Evolutionary conservation across 192 early-diverging fungal species (phyloP), one percentile per base, ranked within the genome.

Genomic region (Coemansia sp.): DNA sequence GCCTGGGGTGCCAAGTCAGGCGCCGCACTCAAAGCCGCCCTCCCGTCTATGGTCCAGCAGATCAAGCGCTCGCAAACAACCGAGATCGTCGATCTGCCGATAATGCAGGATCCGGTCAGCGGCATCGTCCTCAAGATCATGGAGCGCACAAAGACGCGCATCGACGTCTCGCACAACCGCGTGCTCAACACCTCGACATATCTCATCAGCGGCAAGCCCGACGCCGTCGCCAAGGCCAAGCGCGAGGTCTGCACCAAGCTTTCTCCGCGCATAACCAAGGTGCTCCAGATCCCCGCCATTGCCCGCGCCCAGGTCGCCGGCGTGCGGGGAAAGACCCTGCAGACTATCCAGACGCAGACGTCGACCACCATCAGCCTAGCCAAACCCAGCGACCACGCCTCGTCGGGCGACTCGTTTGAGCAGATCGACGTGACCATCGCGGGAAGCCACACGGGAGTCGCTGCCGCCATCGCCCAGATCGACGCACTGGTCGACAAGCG

Each of bases 271-370:
- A 80, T 89, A 43, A 77, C 57, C 14, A 66, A 80, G 45, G 53
- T 66, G 15, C 34, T 91, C 1, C 56, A 67, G 9, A 83, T 98
- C 15, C 96, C 96, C 11, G 75, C 84, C 18, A 85, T 85, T 24
- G 89, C 83, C 15, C 85, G 93, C 35, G 82, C 87, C 9, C 84
- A 83, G 67, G 79, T 99, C 29, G 75, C 95, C 20, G 96, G 96
- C 41, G 62, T 85, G 36, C 84, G 86, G 46, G 93, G 94, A 29
- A 67, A 80, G 28, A 91, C 86, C 17, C 74, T 97, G 37, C 82
- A 88, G 62, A 65, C 62, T 14, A 85, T 99, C 39, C 86, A 84
- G 52, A 55, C 55, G 7, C 82, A 83, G 46, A 93, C 93, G 11
- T 75, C 82, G 46, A 89, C 89, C 10, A 55, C 57, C 4, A 90